A percentile compares a stretch with the other conserved stretches of the same genome.
These are phyloP conservation scores for Meira miltonrushii DNA, from an alignment of 1,284 basidiomycete species.

Conservation along the genomic window DNA sequence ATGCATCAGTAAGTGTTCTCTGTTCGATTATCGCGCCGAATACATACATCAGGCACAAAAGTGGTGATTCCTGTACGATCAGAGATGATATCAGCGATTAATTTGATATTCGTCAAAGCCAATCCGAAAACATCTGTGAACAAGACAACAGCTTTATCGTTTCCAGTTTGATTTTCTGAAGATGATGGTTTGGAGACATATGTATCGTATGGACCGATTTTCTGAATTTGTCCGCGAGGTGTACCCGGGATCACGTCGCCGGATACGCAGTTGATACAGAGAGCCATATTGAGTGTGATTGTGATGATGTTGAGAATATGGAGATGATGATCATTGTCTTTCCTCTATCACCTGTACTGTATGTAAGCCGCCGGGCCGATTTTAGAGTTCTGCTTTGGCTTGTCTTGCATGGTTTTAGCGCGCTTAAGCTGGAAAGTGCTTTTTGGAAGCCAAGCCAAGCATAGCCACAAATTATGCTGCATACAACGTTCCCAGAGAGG, in stretches of 20 bases:
- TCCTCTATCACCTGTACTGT: neutral
- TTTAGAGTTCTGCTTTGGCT: no score
- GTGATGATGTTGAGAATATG: no score
- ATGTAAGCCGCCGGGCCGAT: no score
- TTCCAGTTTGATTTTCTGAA: conserved; percentile 15
- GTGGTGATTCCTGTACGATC: conserved; percentile 61
- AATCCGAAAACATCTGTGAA: conserved; percentile 61
- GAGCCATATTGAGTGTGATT: no score
- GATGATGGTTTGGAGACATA: conserved; percentile 46
- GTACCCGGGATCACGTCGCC: conserved; percentile 32
- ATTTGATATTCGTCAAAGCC: conserved; percentile 54
- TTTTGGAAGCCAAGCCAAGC: no score
- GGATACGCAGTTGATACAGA: conserved; percentile 36
- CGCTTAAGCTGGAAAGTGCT: no score
- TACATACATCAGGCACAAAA: conserved; percentile 56
- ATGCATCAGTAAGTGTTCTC: neutral
- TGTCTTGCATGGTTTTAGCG: no score
- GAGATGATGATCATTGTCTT: conserved; percentile 5
- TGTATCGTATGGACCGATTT: conserved; percentile 23
- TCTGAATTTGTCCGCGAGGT: conserved; percentile 25
- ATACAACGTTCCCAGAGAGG: no score
- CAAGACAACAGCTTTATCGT: conserved; percentile 57
- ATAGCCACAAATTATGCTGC: no score
- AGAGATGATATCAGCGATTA: conserved; percentile 63
- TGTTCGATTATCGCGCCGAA: neutral